These are phyloP conservation scores for Xylaria hypoxylon DNA, from an alignment of 2,329 filamentous ascomycete genomes.

Conservation along the genomic window DNA sequence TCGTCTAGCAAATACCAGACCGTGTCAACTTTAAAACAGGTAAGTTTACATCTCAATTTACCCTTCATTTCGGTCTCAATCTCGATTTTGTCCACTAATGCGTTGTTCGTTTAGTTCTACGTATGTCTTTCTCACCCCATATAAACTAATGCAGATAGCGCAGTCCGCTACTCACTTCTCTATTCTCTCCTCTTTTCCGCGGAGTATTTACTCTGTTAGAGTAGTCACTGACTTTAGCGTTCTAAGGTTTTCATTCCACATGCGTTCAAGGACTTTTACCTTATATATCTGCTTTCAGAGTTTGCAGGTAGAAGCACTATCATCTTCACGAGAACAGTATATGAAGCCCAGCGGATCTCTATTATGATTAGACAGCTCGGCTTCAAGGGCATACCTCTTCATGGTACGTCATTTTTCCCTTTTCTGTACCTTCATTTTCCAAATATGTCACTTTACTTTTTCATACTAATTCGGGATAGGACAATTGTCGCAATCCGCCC, in stretches of 20 bases:
- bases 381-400: constrained; percentile 90
- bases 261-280: constrained; percentile 88
- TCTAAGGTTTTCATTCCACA: constrained; percentile 79
- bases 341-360: constrained; percentile 87
- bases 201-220: background rate
- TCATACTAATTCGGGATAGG: constrained; percentile 52
- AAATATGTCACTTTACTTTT: background rate
- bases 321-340: constrained; percentile 91
- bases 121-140: constrained; percentile 14
- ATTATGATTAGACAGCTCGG: constrained; percentile 86
- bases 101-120: constrained; percentile 63
- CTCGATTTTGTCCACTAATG: constrained; percentile 3
- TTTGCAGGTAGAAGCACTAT: constrained; percentile 88
- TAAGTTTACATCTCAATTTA: background rate
- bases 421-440: background rate
- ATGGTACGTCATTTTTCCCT: constrained; percentile 60
- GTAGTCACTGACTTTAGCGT: constrained; percentile 12
- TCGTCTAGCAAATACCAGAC: constrained; percentile 89
- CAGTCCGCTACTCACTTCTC: background rate
- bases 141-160: background rate
- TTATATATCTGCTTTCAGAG: constrained; percentile 88
- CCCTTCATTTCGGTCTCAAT: background rate
- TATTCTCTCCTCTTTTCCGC: background rate
- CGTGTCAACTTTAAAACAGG: constrained; percentile 85
- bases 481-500: constrained; percentile 86